A percentile compares a stretch with the other conserved stretches of the same genome.
These are phyloP conservation scores for Reticulascus tulasneorum DNA, from an alignment of 2,329 filamentous ascomycete species.

Conservation along the genomic window DNA sequence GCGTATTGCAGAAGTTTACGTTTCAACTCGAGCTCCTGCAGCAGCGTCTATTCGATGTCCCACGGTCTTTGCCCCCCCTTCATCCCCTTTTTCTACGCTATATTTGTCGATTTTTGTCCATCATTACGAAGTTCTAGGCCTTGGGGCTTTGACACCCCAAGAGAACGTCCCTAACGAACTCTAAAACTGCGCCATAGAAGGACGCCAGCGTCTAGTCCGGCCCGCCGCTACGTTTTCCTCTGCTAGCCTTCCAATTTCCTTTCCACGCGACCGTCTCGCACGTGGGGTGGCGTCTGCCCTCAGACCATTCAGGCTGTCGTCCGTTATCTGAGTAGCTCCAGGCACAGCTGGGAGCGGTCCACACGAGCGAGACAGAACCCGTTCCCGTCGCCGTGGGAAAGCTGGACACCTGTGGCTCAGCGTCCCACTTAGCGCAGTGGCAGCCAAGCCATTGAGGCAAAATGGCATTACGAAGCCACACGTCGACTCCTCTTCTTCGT, in stretches of 20 bases:
- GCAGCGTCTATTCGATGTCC: slow-evolving; percentile 1
- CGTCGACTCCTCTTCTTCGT: background rate
- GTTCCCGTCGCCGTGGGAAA: no score
- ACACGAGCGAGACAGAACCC: no score
- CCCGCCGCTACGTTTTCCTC: slow-evolving; percentile 7
- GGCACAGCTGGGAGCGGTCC: no score
- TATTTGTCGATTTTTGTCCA: no score
- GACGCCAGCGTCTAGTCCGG: slow-evolving; percentile 5
- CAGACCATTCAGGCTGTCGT: no score
- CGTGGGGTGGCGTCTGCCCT: slow-evolving; percentile 5
- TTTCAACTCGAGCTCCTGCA: slow-evolving; percentile 1
- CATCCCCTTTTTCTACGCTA: background rate
- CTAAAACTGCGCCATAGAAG: slow-evolving; percentile 4
- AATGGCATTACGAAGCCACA: slow-evolving; percentile 1
- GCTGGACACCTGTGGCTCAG: background rate
- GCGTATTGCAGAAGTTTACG: background rate
- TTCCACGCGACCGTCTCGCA: slow-evolving; percentile 4
- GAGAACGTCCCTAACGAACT: slow-evolving; percentile 3
- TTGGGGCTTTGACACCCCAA: slow-evolving; percentile 2
- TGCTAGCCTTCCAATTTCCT: slow-evolving; percentile 1
- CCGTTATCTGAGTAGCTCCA: no score
- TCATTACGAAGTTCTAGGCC: no score
- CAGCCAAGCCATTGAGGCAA: background rate
- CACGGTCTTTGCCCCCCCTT: background rate
- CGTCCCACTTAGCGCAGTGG: background rate